Evolutionary conservation across 345 rosid genomes (phyloP).

Genomic region (Aegle marmelos): DNA sequence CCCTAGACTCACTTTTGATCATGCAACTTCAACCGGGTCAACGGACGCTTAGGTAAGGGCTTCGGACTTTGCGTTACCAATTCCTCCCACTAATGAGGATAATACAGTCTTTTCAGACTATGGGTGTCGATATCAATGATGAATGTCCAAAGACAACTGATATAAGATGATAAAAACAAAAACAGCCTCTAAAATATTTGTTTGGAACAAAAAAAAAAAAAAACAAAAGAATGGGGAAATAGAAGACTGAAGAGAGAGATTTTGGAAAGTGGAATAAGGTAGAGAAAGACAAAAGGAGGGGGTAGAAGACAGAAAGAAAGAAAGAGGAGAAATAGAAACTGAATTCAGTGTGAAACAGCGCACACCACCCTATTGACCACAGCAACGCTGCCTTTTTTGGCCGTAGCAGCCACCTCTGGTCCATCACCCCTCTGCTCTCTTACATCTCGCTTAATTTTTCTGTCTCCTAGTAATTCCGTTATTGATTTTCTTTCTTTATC

Average conservation of each 20-base stretch:
- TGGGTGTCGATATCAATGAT: neutral
- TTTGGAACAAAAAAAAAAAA: neutral
- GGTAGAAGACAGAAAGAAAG: neutral
- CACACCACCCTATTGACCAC: conserved; percentile 11
- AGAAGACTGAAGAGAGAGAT: neutral
- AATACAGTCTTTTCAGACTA: neutral
- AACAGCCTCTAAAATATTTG: neutral
- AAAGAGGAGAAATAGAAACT: neutral
- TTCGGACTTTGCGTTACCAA: neutral
- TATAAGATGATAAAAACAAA: neutral
- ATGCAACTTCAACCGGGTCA: too few species aligned
- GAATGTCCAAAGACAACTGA: conserved; percentile 1
- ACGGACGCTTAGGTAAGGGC: too few species aligned
- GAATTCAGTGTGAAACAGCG: conserved; percentile 4
- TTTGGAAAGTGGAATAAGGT: conserved; percentile 15
- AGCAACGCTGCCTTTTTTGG: conserved; percentile 15
- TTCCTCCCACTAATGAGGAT: neutral
- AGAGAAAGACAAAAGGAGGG: neutral
- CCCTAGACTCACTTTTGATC: too few species aligned
- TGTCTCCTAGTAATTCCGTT: neutral
- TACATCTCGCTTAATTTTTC: neutral
- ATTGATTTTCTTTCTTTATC: neutral
- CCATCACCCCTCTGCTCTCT: neutral
- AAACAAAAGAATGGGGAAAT: neutral
- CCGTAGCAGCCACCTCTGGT: conserved; percentile 14